These are phyloP conservation scores for Fusarium caatingaense DNA, from an alignment of 2,329 filamentous ascomycete species.

Conservation along the genomic window DNA sequence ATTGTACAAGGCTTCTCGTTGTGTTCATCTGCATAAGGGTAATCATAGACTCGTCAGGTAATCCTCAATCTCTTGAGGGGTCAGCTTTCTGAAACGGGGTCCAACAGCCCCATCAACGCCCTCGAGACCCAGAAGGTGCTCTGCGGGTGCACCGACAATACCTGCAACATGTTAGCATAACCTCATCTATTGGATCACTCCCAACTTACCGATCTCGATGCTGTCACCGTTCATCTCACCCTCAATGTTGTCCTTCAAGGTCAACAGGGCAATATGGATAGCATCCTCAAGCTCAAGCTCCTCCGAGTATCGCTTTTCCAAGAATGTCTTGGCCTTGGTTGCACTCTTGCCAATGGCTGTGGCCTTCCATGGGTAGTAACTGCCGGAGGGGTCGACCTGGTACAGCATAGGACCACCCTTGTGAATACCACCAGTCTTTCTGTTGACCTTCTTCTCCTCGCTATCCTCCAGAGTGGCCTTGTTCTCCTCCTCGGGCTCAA, in stretches of 20 bases:
- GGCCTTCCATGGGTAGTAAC: constrained; percentile 99
- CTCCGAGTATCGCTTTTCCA: constrained; percentile 99
- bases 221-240: constrained; percentile 99
- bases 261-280: constrained; percentile 96
- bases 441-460: constrained; percentile 77
- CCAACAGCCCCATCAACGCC: constrained; percentile 87
- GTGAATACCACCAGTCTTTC: constrained; percentile 93
- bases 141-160: constrained; percentile 93
- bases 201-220: constrained; percentile 87
- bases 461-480: constrained; percentile 62
- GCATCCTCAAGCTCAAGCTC: constrained; percentile 97
- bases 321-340: constrained; percentile 97
- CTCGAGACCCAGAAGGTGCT: constrained; percentile 91
- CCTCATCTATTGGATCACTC: accelerated
- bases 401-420: constrained; percentile 98
- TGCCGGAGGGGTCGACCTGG: constrained; percentile 98
- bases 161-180: constrained; percentile 62
- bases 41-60: constrained; percentile 96
- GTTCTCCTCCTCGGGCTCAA: constrained; percentile 83
- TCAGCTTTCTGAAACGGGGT: constrained; percentile 92
- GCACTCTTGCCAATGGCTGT: constrained; percentile 99
- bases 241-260: constrained; percentile 98
- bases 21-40: constrained; percentile 39
- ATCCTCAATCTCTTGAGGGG: constrained; percentile 98
- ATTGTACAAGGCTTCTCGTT: constrained; percentile 58